A percentile compares a stretch with the other conserved stretches of the same genome.
Conservation (phyloP, 2,329 filamentous ascomycete species). For the Colletotrichum karsti region DNA sequence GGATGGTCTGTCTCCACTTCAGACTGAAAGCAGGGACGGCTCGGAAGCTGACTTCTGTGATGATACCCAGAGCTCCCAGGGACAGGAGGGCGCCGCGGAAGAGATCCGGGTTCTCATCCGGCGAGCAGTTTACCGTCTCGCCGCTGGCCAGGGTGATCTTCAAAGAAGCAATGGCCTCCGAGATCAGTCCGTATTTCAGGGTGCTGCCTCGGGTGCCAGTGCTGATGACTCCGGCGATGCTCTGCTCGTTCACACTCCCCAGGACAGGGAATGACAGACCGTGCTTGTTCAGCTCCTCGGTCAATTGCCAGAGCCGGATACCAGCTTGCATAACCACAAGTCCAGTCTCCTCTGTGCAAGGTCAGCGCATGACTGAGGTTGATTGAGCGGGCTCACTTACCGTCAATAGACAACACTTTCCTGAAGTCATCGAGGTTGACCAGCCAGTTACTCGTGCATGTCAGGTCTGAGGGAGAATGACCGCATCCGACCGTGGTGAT, state of each 20-base stretch:
- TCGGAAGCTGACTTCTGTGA: slow-evolving; percentile 88
- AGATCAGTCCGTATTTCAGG: slow-evolving; percentile 83
- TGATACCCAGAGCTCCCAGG: slow-evolving; percentile 88
- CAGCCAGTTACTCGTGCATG: slow-evolving; percentile 93
- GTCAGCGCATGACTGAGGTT: neutral
- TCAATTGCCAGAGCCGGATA: slow-evolving; percentile 81
- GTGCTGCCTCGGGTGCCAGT: slow-evolving; percentile 97
- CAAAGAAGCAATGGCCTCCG: slow-evolving; percentile 77
- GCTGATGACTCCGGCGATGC: slow-evolving; percentile 88
- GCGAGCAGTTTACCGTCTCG: slow-evolving; percentile 74
- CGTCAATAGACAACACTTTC: slow-evolving; percentile 75
- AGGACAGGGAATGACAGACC: slow-evolving; percentile 90
- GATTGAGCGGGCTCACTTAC: neutral
- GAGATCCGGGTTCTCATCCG: slow-evolving; percentile 76
- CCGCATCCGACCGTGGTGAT: slow-evolving; percentile 87
- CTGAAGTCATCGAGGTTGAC: slow-evolving; percentile 90
- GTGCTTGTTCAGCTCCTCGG: slow-evolving; percentile 75
- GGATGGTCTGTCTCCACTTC: slow-evolving; percentile 84
- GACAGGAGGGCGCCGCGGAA: slow-evolving; percentile 91
- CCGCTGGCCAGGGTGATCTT: slow-evolving; percentile 87
- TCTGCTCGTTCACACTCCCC: slow-evolving; percentile 95
- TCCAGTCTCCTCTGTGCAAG: slow-evolving; percentile 59
- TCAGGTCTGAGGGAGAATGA: slow-evolving; percentile 91
- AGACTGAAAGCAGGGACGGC: slow-evolving; percentile 84
- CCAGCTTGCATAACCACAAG: slow-evolving; percentile 86